phyloP scores from a whole-genome alignment of 2,329 filamentous ascomycete species.

The Didymosphaeria variabile region DNA sequence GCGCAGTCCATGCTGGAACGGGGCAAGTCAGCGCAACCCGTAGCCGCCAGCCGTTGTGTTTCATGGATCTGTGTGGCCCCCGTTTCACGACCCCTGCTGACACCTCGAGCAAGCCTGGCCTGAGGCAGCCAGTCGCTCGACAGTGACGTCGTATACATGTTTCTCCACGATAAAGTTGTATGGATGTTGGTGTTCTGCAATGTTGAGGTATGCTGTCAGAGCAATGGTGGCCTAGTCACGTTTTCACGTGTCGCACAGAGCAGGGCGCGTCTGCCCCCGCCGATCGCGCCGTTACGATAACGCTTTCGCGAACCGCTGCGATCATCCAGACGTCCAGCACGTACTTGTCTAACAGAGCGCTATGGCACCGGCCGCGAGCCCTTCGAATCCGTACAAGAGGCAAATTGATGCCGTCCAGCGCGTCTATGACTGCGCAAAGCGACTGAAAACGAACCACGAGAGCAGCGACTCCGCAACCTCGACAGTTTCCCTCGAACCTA shows the following conservation, averaged over 20 bases:
- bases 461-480: slow-evolving; percentile 34
- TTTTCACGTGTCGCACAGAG: not conserved
- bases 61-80: slow-evolving; percentile 32
- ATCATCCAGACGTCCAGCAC: not conserved
- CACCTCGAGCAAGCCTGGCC: slow-evolving; percentile 35
- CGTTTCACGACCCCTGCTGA: slow-evolving; percentile 49
- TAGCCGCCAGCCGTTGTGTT: slow-evolving; percentile 47
- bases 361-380: slow-evolving; percentile 12
- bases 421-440: slow-evolving; percentile 31
- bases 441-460: slow-evolving; percentile 32
- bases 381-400: slow-evolving; percentile 14
- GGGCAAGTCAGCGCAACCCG: slow-evolving; percentile 38
- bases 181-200: not conserved
- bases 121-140: slow-evolving; percentile 21
- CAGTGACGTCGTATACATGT: slow-evolving; percentile 24
- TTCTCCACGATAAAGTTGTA: slow-evolving; percentile 19
- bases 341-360: slow-evolving; percentile 2
- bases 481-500: slow-evolving; percentile 29
- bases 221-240: not conserved
- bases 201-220: not conserved
- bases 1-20: slow-evolving; percentile 17
- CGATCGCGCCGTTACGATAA: not conserved
- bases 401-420: slow-evolving; percentile 13
- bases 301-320: not conserved
- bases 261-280: not conserved